Conservation (phyloP, 306 rosid genomes). For the Rosa lucieae region DNA sequence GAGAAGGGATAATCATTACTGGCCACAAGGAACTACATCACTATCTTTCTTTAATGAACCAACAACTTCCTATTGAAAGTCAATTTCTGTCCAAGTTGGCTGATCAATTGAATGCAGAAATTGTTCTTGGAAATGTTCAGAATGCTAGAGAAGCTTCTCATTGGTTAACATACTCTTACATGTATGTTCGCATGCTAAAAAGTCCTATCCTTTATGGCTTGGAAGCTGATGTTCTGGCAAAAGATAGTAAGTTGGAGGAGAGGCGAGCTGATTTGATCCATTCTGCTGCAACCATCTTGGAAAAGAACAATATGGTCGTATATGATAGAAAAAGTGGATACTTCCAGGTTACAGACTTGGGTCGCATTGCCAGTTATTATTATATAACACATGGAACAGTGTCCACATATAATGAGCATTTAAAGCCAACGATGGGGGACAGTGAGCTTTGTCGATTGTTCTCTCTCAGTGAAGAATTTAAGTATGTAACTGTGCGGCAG, state of each 20-base stretch:
- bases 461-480: slow-evolving; percentile 93
- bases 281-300: slow-evolving; percentile 80
- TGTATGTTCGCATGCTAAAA: slow-evolving; percentile 76
- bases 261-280: slow-evolving; percentile 94
- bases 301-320: slow-evolving; percentile 78
- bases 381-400: slow-evolving; percentile 90
- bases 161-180: slow-evolving; percentile 85
- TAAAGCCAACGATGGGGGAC: slow-evolving; percentile 98
- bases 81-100: slow-evolving; percentile 92
- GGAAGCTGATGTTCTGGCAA: slow-evolving; percentile 63
- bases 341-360: slow-evolving; percentile 93
- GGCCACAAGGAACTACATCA: slow-evolving; percentile 85
- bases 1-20: slow-evolving; percentile 88
- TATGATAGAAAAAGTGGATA: slow-evolving; percentile 91
- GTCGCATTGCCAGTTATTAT: slow-evolving; percentile 92
- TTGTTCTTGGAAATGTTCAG: slow-evolving; percentile 88
- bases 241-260: slow-evolving; percentile 74
- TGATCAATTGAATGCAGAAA: slow-evolving; percentile 89
- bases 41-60: slow-evolving; percentile 95
- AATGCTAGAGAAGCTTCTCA: slow-evolving; percentile 78
- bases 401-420: slow-evolving; percentile 84
- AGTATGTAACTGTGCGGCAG: slow-evolving; percentile 86
- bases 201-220: slow-evolving; percentile 79
- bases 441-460: slow-evolving; percentile 85
- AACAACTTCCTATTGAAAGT: slow-evolving; percentile 93